A percentile compares a stretch with the other conserved stretches of the same genome.
phyloP scores from a whole-genome alignment of 2,329 filamentous ascomycete genomes.

The Pseudogymnoascus sp. region DNA sequence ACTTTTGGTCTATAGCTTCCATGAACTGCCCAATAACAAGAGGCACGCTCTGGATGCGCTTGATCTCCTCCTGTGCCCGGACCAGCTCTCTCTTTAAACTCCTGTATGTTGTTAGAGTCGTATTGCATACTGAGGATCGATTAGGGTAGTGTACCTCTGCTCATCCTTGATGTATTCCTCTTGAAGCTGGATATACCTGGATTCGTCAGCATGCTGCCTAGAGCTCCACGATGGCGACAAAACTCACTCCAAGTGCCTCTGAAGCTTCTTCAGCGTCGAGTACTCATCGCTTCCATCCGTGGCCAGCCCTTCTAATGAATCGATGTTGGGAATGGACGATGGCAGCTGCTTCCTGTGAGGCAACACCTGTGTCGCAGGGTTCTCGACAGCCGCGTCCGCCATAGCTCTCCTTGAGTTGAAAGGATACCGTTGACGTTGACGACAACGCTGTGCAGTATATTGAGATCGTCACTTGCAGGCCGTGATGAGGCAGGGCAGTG shows the following conservation, averaged over 20 bases:
- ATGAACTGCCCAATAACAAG: conserved; percentile 99
- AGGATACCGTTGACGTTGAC: neutral
- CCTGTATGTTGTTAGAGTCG: conserved; percentile 37
- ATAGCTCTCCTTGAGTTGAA: conserved; percentile 38
- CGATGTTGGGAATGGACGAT: conserved; percentile 79
- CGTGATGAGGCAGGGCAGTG: neutral
- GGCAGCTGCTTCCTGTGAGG: conserved; percentile 74
- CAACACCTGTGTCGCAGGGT: conserved; percentile 61
- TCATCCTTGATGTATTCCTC: conserved; percentile 99
- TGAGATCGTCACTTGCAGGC: neutral
- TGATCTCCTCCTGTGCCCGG: conserved; percentile 97
- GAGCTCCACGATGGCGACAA: neutral
- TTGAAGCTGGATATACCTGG: conserved; percentile 87
- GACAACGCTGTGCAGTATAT: neutral
- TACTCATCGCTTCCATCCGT: conserved; percentile 87
- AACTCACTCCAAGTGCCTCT: conserved; percentile 84
- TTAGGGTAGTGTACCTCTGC: conserved; percentile 56
- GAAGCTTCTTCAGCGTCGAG: conserved; percentile 88
- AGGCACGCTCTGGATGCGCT: conserved; percentile 96
- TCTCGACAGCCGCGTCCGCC: conserved; percentile 84
- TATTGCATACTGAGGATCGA: neutral
- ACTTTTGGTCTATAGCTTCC: conserved; percentile 99
- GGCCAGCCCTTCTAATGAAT: conserved; percentile 76
- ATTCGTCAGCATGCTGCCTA: conserved; percentile 20
- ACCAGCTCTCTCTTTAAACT: conserved; percentile 96